phyloP scores from a whole-genome alignment of 1,284 basidiomycete genomes.

The Earliella scabrosa region DNA sequence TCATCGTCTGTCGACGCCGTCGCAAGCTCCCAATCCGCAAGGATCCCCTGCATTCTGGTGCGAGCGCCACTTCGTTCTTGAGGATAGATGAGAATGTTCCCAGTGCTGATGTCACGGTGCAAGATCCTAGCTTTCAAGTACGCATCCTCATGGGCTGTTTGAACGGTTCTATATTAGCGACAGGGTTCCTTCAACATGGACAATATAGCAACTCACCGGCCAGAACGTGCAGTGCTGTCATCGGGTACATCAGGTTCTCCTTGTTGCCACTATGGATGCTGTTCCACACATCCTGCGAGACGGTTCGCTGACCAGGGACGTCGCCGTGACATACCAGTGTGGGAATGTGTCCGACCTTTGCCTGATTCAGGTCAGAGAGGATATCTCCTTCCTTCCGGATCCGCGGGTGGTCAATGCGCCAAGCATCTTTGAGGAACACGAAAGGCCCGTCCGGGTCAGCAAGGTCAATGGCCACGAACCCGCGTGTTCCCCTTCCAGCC shows the following conservation, averaged over 20 bases:
- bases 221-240: too few relatives aligned
- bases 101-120: slow-evolving; percentile 13
- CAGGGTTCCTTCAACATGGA: too few relatives aligned
- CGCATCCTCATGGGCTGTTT: slow-evolving; percentile 1
- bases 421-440: slow-evolving; percentile 12
- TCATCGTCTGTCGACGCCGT: neutral
- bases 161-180: neutral
- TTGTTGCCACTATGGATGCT: neutral
- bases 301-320: neutral
- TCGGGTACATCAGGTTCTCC: too few relatives aligned
- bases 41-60: neutral
- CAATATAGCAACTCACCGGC: too few relatives aligned
- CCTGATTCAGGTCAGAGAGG: neutral
- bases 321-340: slow-evolving; percentile 5
- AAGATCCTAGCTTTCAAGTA: slow-evolving; percentile 1
- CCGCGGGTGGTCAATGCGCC: neutral
- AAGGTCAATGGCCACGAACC: neutral
- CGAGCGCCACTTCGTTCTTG: too few relatives aligned
- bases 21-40: slow-evolving; percentile 9
- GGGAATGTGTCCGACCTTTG: neutral
- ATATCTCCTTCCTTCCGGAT: slow-evolving; percentile 1
- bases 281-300: too few relatives aligned
- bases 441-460: neutral
- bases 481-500: neutral
- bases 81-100: slow-evolving; percentile 4